Evolutionary conservation across 2,329 filamentous ascomycete genomes (phyloP).

Genomic region (Penicillium sp.): DNA sequence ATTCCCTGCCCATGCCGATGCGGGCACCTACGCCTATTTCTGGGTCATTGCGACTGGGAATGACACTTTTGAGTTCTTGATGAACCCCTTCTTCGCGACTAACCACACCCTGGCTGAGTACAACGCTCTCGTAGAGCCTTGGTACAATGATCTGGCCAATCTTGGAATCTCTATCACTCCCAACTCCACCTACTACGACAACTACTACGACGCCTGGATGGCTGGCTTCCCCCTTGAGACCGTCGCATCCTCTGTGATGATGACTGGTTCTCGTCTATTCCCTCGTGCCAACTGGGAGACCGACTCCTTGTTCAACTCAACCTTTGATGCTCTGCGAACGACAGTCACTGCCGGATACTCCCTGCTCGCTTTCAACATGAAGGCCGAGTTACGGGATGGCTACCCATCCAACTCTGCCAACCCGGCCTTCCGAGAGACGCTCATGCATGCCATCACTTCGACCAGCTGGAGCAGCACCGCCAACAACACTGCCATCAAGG

Average conservation of each 20-base stretch:
- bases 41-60: slow-evolving; percentile 23
- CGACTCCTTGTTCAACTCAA: slow-evolving; percentile 24
- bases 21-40: slow-evolving; percentile 35
- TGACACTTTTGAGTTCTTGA: slow-evolving; percentile 31
- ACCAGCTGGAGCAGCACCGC: slow-evolving; percentile 22
- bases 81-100: slow-evolving; percentile 29
- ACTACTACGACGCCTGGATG: slow-evolving; percentile 29
- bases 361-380: slow-evolving; percentile 35
- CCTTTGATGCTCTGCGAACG: slow-evolving; percentile 25
- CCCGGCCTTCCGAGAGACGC: slow-evolving; percentile 24
- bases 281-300: slow-evolving; percentile 35
- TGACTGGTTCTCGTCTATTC: slow-evolving; percentile 35
- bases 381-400: slow-evolving; percentile 22
- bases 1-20: slow-evolving; percentile 27
- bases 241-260: slow-evolving; percentile 20
- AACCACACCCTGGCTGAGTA: slow-evolving; percentile 29
- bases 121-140: slow-evolving; percentile 27
- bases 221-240: slow-evolving; percentile 29
- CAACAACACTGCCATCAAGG: slow-evolving; percentile 38
- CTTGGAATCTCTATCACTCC: slow-evolving; percentile 26
- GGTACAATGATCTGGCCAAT: slow-evolving; percentile 24
- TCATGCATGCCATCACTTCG: slow-evolving; percentile 28
- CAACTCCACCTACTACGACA: slow-evolving; percentile 26
- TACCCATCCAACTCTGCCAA: slow-evolving; percentile 22
- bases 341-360: slow-evolving; percentile 27